A percentile compares a stretch with the other conserved stretches of the same genome.
phyloP scores from a whole-genome alignment of 306 rosid species.

The Mimosa pudica region DNA sequence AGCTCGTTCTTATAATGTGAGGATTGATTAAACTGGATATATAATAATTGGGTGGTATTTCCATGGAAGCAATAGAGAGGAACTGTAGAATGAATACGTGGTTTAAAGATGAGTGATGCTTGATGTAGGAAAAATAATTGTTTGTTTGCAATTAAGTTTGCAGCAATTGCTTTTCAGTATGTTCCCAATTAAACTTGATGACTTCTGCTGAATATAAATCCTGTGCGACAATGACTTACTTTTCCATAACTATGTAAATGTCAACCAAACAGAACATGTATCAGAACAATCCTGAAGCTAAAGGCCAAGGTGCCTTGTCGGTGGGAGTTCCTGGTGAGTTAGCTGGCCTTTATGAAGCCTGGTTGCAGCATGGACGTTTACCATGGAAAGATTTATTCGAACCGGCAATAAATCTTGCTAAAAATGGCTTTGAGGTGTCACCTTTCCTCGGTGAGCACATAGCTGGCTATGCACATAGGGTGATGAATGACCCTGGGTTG shows the following conservation, averaged over 20 bases:
- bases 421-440: constrained; percentile 64
- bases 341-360: constrained; percentile 89
- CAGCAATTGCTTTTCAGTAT: neutral
- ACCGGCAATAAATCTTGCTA: constrained; percentile 82
- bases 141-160: too few species aligned
- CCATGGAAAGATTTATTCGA: constrained; percentile 69
- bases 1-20: too few species aligned
- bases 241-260: constrained; percentile 31
- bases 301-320: constrained; percentile 62
- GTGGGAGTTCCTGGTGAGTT: constrained; percentile 91
- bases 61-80: too few species aligned
- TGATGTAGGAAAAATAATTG: too few species aligned
- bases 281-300: constrained; percentile 52
- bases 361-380: constrained; percentile 78
- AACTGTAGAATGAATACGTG: too few species aligned
- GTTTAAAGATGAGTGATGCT: too few species aligned
- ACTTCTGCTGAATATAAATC: constrained; percentile 11
- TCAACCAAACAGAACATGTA: constrained; percentile 73
- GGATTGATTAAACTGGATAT: too few species aligned
- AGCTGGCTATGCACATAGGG: constrained; percentile 1
- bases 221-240: constrained; percentile 21
- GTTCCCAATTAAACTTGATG: too few species aligned
- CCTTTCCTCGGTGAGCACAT: constrained; percentile 50
- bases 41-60: too few species aligned
- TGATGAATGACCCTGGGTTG: constrained; percentile 73